Percentiles rank a stretch among this genome's conserved stretches.
Evolutionary conservation across 495 filamentous ascomycete genomes (phyloP).

Genomic region (Neurospora sp.): DNA sequence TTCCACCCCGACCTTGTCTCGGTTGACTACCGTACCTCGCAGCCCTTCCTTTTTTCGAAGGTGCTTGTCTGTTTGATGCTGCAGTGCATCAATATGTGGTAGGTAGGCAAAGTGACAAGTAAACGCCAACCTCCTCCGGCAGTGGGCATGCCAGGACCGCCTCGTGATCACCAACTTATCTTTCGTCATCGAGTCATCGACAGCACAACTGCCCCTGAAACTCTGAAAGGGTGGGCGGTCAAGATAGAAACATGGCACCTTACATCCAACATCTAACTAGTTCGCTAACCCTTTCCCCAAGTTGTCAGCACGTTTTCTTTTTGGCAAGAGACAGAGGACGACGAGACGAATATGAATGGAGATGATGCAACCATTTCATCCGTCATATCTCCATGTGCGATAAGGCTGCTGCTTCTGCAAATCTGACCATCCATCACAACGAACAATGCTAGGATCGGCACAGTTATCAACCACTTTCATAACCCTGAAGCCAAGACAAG

Average conservation of each 20-base stretch:
- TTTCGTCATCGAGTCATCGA: constrained; percentile 20
- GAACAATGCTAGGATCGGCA: background rate
- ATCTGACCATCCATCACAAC: background rate
- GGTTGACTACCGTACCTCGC: background rate
- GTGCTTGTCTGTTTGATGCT: background rate
- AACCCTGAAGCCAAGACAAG: background rate
- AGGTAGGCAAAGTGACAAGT: background rate
- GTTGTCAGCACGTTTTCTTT: background rate
- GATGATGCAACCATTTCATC: background rate
- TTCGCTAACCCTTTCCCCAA: background rate
- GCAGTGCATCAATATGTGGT: background rate
- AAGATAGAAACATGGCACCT: background rate
- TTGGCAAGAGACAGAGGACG: background rate
- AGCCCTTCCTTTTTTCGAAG: background rate
- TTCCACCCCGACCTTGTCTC: background rate
- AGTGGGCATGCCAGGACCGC: background rate
- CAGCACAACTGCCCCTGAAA: background rate
- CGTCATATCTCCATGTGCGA: background rate
- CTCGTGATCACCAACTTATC: constrained; percentile 21
- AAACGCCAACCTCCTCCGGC: background rate
- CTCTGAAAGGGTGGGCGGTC: background rate
- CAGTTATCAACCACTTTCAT: background rate
- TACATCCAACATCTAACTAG: background rate
- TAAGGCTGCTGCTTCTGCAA: background rate
- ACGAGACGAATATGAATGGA: background rate